Base-by-base conservation (phyloP, 495 filamentous ascomycete genomes). In the Xylaria sp. region DNA sequence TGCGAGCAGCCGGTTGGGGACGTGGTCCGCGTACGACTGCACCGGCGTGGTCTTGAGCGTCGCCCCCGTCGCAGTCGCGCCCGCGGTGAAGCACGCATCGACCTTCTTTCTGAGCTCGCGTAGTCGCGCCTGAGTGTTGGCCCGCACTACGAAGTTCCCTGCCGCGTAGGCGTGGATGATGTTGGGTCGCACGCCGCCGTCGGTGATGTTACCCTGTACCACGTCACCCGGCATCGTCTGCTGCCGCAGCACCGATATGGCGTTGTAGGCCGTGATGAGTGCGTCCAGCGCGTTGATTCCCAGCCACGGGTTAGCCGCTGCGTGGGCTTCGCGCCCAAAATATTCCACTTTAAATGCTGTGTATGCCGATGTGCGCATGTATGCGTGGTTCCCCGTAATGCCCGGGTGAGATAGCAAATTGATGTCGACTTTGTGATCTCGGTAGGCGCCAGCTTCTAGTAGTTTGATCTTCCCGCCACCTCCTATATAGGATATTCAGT, bases 401-500 rank as follows among this genome's bases (percentile, higher is more conserved):
- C 85, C 85, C 9, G 85, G 84, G 76, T 89, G 90, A 50, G 88
- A 86, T 79, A 92, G 90, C 43, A 93, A 80, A 24, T 82, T 88
- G 68, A 92, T 85, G 75, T 92, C 89, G n/a, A 91, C 89, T 40
- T 79, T 76, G 48, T 82, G 66, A 19, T 83, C 83, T 41, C 85
- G 80, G 77, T 91, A 92, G 5, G 90, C 91, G 0, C 89, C 90
- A 0, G 83, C 85, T 21, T 91, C 76, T 37, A 92, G 82, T 9
- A 93, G 82, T 53, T 85, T 87, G 67, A 89, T 89, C 76, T 93
- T 93, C 29, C 91, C 91, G 9, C 90, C 90, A 14, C 90, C 89
- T 21, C 87, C 78, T 79, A 31, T 61, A 26, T 64, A 71, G 52
- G 58, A 33, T 70, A 41, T 43, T 74, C 35, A 68, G 68, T 72